Conservation (phyloP, 805 yeast species). For the Ascoidea tarda region DNA sequence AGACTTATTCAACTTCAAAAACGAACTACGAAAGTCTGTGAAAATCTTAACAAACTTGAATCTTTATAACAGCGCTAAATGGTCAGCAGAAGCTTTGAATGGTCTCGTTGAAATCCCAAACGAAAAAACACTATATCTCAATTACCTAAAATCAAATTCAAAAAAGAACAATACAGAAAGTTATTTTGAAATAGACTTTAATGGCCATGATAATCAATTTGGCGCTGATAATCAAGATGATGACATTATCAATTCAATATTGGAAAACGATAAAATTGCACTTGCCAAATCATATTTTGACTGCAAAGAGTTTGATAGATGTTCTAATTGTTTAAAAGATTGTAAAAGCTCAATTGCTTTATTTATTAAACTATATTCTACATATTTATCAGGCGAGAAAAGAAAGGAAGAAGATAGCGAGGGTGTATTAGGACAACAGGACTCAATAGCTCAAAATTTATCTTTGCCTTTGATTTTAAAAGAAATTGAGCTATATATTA, state of each 20-base stretch:
- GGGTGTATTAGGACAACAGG: constrained; percentile 37
- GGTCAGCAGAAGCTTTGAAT: constrained; percentile 71
- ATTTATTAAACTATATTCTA: constrained; percentile 58
- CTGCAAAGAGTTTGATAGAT: constrained; percentile 75
- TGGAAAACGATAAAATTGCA: constrained; percentile 31
- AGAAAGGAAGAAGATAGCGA: constrained; percentile 57
- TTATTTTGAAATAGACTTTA: constrained; percentile 1
- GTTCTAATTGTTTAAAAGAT: constrained; percentile 41
- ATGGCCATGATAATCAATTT: constrained; percentile 6
- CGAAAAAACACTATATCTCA: constrained; percentile 10
- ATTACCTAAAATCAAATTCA: constrained; percentile 12
- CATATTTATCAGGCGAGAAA: constrained; percentile 67
- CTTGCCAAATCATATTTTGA: constrained; percentile 67
- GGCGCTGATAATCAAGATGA: too few relatives aligned
- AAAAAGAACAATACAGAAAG: not conserved
- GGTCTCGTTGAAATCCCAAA: constrained; percentile 29
- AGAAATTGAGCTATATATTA: constrained; percentile 19
- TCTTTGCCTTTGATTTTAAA: constrained; percentile 23
- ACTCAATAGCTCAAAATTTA: constrained; percentile 18
- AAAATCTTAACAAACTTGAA: constrained; percentile 38
- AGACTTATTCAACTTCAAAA: constrained; percentile 3
- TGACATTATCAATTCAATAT: not conserved
- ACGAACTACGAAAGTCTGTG: constrained; percentile 25
- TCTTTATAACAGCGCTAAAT: constrained; percentile 59
- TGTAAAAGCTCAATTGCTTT: constrained; percentile 35